phyloP scores from a whole-genome alignment of 2,329 filamentous ascomycete genomes.

The Fusarium robinianum region DNA sequence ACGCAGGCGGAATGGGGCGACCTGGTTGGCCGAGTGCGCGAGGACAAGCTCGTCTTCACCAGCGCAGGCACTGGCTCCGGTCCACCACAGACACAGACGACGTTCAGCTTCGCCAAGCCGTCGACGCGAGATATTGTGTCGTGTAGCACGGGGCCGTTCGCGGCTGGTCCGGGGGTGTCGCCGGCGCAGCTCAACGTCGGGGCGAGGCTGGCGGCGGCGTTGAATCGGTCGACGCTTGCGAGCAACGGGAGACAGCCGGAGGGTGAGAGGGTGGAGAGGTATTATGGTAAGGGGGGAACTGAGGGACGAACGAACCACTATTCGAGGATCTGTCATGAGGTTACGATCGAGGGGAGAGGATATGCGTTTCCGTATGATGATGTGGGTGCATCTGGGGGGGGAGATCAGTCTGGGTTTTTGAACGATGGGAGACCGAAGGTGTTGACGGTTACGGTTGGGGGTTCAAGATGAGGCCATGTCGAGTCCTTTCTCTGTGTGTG shows the following conservation, averaged over 20 bases:
- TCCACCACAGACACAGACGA: no score
- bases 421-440: slow-evolving; percentile 59
- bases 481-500: no score
- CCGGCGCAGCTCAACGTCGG: slow-evolving; percentile 64
- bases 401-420: slow-evolving; percentile 66
- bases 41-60: slow-evolving; percentile 47
- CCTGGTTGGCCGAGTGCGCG: slow-evolving; percentile 49
- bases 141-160: slow-evolving; percentile 62
- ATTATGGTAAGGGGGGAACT: slow-evolving; percentile 52
- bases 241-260: slow-evolving; percentile 56
- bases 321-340: slow-evolving; percentile 65
- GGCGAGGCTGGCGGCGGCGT: slow-evolving; percentile 73
- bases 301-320: slow-evolving; percentile 67
- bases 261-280: slow-evolving; percentile 51
- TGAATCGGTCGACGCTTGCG: slow-evolving; percentile 74
- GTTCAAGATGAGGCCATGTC: no score
- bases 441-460: slow-evolving; percentile 62
- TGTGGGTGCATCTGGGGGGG: slow-evolving; percentile 58
- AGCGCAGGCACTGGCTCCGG: slow-evolving; percentile 45
- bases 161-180: slow-evolving; percentile 41
- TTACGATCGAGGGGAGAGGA: slow-evolving; percentile 61
- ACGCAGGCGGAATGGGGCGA: slow-evolving; percentile 59
- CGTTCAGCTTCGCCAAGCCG: slow-evolving; percentile 50
- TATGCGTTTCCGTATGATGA: slow-evolving; percentile 77
- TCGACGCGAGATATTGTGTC: slow-evolving; percentile 55